A percentile compares a stretch with the other conserved stretches of the same genome.
Evolutionary conservation across 129 eudicot species (phyloP).

Genomic region (Flaveria linearis): DNA sequence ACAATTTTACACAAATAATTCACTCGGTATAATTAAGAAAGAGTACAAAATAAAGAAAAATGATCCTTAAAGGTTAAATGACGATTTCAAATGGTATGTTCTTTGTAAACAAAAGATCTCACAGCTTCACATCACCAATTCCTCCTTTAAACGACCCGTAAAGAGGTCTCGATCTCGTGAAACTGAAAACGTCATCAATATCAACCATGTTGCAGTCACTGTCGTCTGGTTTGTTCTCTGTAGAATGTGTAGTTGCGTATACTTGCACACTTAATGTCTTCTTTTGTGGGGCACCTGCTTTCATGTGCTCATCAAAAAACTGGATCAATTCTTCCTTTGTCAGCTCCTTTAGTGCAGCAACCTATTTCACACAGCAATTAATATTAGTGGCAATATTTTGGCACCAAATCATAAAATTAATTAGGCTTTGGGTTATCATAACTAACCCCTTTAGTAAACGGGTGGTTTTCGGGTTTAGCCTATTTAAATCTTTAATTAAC

Average conservation of each 20-base stretch:
- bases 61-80: neutral
- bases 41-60: neutral
- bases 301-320: conserved; percentile 72
- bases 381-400: neutral
- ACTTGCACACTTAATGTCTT: conserved; percentile 69
- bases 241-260: conserved; percentile 61
- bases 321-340: conserved; percentile 62
- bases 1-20: neutral
- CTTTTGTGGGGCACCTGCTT: conserved; percentile 76
- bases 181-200: conserved; percentile 69
- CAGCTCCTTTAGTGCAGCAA: conserved; percentile 72
- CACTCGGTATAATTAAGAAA: neutral
- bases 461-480: neutral
- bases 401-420: neutral
- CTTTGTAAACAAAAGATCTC: conserved; percentile 20
- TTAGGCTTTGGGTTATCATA: neutral
- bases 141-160: conserved; percentile 85
- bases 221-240: conserved; percentile 50
- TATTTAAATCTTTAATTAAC: neutral
- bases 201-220: conserved; percentile 33
- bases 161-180: conserved; percentile 83
- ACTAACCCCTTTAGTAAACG: neutral
- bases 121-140: conserved; percentile 65
- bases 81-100: neutral
- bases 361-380: conserved; percentile 48